Evolutionary conservation across 352 stramenopile genomes (phyloP).

Genomic region (Peronospora farinosa): DNA sequence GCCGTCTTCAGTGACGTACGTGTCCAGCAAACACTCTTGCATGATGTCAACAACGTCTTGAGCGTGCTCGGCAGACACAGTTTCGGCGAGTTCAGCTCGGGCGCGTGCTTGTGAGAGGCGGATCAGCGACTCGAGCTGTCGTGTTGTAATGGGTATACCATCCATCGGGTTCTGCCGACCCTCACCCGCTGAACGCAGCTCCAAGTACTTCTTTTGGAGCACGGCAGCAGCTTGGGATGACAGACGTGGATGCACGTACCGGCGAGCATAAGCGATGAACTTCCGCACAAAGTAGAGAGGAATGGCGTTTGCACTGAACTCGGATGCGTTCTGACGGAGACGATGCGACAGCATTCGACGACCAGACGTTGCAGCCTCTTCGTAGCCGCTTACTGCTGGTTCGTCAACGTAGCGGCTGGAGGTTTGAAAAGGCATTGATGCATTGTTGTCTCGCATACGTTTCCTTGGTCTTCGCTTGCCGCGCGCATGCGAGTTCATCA

Average conservation of each 20-base stretch:
- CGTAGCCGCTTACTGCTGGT: constrained; percentile 7
- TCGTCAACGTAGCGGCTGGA: constrained; percentile 21
- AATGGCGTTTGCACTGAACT: constrained; percentile 47
- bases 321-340: constrained; percentile 39
- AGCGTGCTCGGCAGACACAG: constrained; percentile 91
- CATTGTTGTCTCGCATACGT: constrained; percentile 19
- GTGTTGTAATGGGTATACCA: constrained; percentile 89
- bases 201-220: constrained; percentile 88
- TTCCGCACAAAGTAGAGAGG: constrained; percentile 88
- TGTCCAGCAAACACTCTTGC: constrained; percentile 89
- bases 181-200: constrained; percentile 69
- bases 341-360: constrained; percentile 44
- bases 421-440: constrained; percentile 17
- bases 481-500: constrained; percentile 87
- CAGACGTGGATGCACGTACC: constrained; percentile 90
- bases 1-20: constrained; percentile 84
- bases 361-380: constrained; percentile 5
- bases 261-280: constrained; percentile 95
- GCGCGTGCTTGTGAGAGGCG: constrained; percentile 89
- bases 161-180: constrained; percentile 36
- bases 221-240: constrained; percentile 45
- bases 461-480: constrained; percentile 34
- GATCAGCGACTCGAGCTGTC: constrained; percentile 94
- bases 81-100: constrained; percentile 90
- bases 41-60: constrained; percentile 96